Percentiles rank a stretch among this genome's conserved stretches.
These are phyloP conservation scores for Chlorella sp. DNA, from an alignment of 139 green algal genomes.

Conservation along the genomic window DNA sequence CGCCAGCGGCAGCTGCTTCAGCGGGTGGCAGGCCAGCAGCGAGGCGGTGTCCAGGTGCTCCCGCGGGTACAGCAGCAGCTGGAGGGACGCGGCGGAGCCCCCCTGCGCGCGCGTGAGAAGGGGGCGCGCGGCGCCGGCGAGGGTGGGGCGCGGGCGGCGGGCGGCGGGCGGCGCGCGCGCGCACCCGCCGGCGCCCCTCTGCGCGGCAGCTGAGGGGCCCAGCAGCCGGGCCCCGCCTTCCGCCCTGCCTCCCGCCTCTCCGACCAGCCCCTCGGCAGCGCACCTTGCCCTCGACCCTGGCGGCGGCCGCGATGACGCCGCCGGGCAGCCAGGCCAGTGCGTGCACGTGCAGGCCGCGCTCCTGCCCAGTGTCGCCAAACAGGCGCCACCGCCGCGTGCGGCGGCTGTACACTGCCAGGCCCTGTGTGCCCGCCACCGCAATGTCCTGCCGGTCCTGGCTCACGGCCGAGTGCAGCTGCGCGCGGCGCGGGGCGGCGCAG, in stretches of 20 bases:
- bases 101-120: too few relatives aligned
- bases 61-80: conserved; percentile 87
- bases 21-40: conserved; percentile 59
- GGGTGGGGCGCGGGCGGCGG: too few relatives aligned
- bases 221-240: too few relatives aligned
- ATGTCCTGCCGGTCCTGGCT: conserved; percentile 73
- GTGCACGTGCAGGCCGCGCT: conserved; percentile 73
- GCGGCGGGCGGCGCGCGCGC: neutral
- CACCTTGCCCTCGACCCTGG: conserved; percentile 23
- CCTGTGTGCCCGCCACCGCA: conserved; percentile 78
- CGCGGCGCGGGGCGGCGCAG: too few relatives aligned
- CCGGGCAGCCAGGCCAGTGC: conserved; percentile 65
- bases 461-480: conserved; percentile 49
- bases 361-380: conserved; percentile 91
- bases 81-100: conserved; percentile 14
- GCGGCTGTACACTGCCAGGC: conserved; percentile 75
- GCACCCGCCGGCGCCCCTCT: neutral
- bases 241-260: too few relatives aligned
- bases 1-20: conserved; percentile 68
- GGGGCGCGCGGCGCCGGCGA: conserved; percentile 5
- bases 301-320: conserved; percentile 42
- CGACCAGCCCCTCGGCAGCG: too few relatives aligned
- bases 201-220: too few relatives aligned
- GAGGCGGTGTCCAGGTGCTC: conserved; percentile 87
- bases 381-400: conserved; percentile 75